A percentile compares a stretch with the other conserved stretches of the same genome.
These are phyloP conservation scores for Penicillium pulvis DNA, from an alignment of 495 filamentous ascomycete genomes.

Conservation along the genomic window DNA sequence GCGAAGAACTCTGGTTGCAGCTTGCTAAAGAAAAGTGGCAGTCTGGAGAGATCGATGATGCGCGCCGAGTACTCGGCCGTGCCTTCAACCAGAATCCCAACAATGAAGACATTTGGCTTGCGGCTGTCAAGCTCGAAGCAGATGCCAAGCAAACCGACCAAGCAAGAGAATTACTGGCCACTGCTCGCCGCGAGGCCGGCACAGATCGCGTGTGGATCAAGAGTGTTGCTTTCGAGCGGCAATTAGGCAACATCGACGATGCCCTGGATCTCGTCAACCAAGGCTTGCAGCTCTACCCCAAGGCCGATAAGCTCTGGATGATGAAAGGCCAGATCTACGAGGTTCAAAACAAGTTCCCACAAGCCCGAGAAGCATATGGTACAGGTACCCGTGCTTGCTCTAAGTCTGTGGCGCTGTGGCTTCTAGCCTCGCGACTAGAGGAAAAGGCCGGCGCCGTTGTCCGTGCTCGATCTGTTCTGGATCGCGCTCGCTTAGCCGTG, in stretches of 20 bases:
- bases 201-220: slow-evolving; percentile 98
- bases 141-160: slow-evolving; percentile 78
- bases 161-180: slow-evolving; percentile 76
- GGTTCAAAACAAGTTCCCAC: slow-evolving; percentile 68
- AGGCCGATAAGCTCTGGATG: slow-evolving; percentile 91
- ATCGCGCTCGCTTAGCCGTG: slow-evolving; percentile 81
- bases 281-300: slow-evolving; percentile 85
- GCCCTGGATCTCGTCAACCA: slow-evolving; percentile 86
- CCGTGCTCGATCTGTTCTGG: slow-evolving; percentile 89
- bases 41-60: slow-evolving; percentile 79
- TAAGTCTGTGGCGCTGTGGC: slow-evolving; percentile 82
- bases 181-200: slow-evolving; percentile 80
- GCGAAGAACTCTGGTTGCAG: slow-evolving; percentile 93
- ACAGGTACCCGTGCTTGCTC: slow-evolving; percentile 86
- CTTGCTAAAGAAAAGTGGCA: slow-evolving; percentile 93
- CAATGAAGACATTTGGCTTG: slow-evolving; percentile 96
- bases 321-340: slow-evolving; percentile 99
- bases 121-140: slow-evolving; percentile 92
- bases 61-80: slow-evolving; percentile 75
- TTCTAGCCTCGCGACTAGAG: slow-evolving; percentile 84
- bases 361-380: slow-evolving; percentile 89
- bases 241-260: slow-evolving; percentile 73
- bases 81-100: slow-evolving; percentile 93
- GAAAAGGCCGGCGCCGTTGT: slow-evolving; percentile 82
- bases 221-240: slow-evolving; percentile 86